A percentile compares a stretch with the other conserved stretches of the same genome.
Evolutionary conservation across 306 rosid species (phyloP).

Genomic region (Dryas alaskensis): DNA sequence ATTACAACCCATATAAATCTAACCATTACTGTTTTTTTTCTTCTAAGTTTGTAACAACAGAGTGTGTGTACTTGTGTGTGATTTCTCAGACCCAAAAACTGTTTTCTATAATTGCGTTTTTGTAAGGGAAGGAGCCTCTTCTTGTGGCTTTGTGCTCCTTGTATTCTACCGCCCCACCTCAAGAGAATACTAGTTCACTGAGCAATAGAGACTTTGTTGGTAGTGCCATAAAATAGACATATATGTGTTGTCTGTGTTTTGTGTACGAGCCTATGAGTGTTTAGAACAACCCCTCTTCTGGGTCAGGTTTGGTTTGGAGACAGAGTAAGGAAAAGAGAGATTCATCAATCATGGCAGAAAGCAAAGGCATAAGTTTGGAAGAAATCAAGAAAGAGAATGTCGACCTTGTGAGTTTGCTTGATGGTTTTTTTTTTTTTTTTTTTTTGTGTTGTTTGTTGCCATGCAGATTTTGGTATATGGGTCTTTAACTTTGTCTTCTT

Average conservation of each 20-base stretch:
- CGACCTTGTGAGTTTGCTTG: constrained; percentile 55
- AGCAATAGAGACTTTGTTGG: background rate
- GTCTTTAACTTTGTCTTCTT: background rate
- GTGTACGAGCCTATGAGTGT: background rate
- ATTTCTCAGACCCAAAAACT: background rate
- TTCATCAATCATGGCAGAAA: background rate
- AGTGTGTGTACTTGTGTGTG: background rate
- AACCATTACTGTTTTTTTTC: background rate
- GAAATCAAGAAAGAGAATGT: constrained; percentile 74
- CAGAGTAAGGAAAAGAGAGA: background rate
- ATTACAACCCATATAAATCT: no score
- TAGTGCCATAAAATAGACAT: background rate
- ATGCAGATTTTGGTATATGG: background rate
- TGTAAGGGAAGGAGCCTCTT: background rate
- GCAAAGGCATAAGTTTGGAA: constrained; percentile 41
- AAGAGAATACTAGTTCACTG: background rate
- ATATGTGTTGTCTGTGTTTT: background rate
- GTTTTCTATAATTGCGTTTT: no score
- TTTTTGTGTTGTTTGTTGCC: background rate
- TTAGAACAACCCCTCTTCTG: background rate
- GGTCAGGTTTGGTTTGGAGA: constrained; percentile 5
- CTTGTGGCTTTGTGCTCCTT: background rate
- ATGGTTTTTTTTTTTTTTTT: no score
- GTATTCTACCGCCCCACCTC: background rate
- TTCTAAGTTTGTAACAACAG: background rate